A percentile compares a stretch with the other conserved stretches of the same genome.
Conservation (phyloP, 768 basidiomycete genomes). For the Gloeopeniophorella convolvens region DNA sequence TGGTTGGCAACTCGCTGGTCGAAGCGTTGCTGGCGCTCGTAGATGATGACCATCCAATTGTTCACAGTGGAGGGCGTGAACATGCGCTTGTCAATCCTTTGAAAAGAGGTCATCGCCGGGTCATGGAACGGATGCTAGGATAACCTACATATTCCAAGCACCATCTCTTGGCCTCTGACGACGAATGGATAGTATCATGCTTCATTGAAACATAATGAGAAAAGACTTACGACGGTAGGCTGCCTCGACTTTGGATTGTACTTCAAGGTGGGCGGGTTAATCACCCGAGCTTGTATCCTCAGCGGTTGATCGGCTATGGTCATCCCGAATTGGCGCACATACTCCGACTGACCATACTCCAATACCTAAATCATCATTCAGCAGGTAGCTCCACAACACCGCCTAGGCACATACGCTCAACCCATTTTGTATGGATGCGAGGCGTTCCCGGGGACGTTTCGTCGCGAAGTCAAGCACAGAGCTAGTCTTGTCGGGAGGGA, state of each 20-base stretch:
- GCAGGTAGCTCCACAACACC: background rate
- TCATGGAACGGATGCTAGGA: no score
- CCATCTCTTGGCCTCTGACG: conserved; percentile 57
- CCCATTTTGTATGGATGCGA: conserved; percentile 48
- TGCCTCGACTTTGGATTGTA: conserved; percentile 57
- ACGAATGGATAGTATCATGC: background rate
- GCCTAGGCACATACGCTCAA: conserved; percentile 35
- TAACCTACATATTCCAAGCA: conserved; percentile 67
- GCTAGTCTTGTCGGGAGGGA: conserved; percentile 60
- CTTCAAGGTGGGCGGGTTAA: conserved; percentile 56
- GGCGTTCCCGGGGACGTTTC: conserved; percentile 50
- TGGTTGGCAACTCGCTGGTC: conserved; percentile 39
- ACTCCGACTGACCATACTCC: conserved; percentile 40
- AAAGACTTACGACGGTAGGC: conserved; percentile 45
- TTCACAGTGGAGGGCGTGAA: conserved; percentile 46
- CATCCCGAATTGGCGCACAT: conserved; percentile 65
- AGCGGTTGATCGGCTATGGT: conserved; percentile 49
- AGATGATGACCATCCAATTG: conserved; percentile 60
- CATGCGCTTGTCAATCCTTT: conserved; percentile 68
- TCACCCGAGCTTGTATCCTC: conserved; percentile 51
- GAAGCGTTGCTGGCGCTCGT: conserved; percentile 58
- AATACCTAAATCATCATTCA: conserved; percentile 38
- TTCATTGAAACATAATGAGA: background rate
- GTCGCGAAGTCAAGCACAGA: conserved; percentile 62
- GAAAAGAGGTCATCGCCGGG: background rate